These are phyloP conservation scores for Bacidia rubella DNA, from an alignment of 495 filamentous ascomycete species.

Conservation along the genomic window DNA sequence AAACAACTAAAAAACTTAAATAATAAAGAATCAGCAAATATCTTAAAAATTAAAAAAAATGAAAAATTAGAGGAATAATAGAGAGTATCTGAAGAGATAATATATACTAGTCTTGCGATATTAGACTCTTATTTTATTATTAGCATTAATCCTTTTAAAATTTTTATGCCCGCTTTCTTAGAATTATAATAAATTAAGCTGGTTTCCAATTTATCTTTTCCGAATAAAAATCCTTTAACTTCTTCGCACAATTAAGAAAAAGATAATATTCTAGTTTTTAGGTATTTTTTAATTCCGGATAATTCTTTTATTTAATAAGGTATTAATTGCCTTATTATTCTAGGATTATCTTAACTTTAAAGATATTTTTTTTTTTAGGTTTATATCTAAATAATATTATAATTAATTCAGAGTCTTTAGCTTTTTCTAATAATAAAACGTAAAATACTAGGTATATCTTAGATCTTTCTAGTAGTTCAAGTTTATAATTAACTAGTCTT, in stretches of 20 bases:
- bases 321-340: constrained; percentile 1
- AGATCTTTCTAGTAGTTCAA: neutral
- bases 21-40: neutral
- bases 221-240: neutral
- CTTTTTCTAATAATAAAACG: constrained; percentile 3
- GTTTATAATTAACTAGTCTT: constrained; percentile 9
- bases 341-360: constrained; percentile 5
- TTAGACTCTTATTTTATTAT: neutral
- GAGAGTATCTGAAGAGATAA: neutral
- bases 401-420: neutral
- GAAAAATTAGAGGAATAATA: neutral
- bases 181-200: neutral
- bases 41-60: neutral
- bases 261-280: constrained; percentile 1
- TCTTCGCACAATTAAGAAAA: neutral
- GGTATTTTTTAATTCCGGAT: constrained; percentile 2
- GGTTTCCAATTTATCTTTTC: neutral
- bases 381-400: constrained; percentile 2
- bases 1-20: too few species aligned
- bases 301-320: constrained; percentile 5
- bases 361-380: neutral
- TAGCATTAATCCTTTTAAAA: neutral
- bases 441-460: constrained; percentile 9
- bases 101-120: neutral
- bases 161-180: neutral